phyloP scores from a whole-genome alignment of 2,329 filamentous ascomycete genomes.

The Phoma sp. region DNA sequence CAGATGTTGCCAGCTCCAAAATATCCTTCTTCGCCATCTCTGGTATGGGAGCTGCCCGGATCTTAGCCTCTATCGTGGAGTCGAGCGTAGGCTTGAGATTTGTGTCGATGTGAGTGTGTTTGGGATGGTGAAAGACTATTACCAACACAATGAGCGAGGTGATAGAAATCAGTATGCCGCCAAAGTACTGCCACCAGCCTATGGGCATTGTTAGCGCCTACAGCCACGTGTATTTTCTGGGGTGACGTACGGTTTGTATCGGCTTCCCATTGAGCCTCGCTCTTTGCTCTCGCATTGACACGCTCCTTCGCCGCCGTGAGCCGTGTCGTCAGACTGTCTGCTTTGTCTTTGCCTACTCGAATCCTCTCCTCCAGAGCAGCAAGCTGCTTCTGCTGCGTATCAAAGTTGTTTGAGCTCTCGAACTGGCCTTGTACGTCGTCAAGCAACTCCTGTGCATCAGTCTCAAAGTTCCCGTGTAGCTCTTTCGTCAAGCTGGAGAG shows the following conservation, averaged over 20 bases:
- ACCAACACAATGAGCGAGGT: conserved; percentile 56
- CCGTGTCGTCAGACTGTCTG: conserved; percentile 65
- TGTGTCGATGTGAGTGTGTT: conserved; percentile 19
- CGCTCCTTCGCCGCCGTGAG: conserved; percentile 68
- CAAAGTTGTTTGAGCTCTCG: conserved; percentile 66
- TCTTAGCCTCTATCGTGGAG: conserved; percentile 26
- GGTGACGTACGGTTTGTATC: conserved; percentile 55
- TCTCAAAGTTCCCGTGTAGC: conserved; percentile 65
- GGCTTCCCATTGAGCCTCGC: conserved; percentile 72
- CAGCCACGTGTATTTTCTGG: not conserved
- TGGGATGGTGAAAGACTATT: conserved; percentile 48
- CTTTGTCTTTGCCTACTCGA: conserved; percentile 63
- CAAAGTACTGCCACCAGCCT: conserved; percentile 66
- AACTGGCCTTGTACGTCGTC: conserved; percentile 68
- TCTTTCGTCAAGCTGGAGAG: conserved; percentile 68
- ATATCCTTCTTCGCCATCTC: conserved; percentile 45
- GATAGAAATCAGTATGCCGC: conserved; percentile 61
- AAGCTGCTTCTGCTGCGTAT: conserved; percentile 69
- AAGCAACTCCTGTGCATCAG: conserved; percentile 65
- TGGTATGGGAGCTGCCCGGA: conserved; percentile 41
- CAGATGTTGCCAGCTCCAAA: conserved; percentile 20
- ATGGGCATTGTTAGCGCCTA: conserved; percentile 19
- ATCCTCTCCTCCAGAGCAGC: conserved; percentile 68
- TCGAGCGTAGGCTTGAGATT: conserved; percentile 20
- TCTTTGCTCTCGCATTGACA: conserved; percentile 71